A percentile compares a stretch with the other conserved stretches of the same genome.
phyloP scores from a whole-genome alignment of 2,329 filamentous ascomycete genomes.

The Monascus ruber region DNA sequence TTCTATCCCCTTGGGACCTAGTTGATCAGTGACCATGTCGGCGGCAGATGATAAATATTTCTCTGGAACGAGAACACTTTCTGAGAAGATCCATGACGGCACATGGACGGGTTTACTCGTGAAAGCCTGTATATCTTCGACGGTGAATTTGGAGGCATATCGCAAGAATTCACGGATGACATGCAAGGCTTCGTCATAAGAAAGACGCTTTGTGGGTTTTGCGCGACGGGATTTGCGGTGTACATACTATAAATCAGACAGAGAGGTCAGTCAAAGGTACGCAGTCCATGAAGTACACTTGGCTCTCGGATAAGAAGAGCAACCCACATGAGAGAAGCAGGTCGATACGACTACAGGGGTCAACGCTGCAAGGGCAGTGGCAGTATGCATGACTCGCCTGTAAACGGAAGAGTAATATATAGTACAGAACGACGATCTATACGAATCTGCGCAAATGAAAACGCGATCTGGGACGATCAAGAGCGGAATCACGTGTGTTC shows the following conservation, averaged over 20 bases:
- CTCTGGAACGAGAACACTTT: slow-evolving; percentile 55
- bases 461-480: no score
- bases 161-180: slow-evolving; percentile 76
- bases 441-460: no score
- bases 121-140: slow-evolving; percentile 88
- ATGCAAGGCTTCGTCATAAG: slow-evolving; percentile 85
- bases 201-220: slow-evolving; percentile 80
- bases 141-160: slow-evolving; percentile 76
- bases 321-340: slow-evolving; percentile 68
- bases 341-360: slow-evolving; percentile 82
- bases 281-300: background rate
- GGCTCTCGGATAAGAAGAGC: background rate
- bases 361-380: slow-evolving; percentile 70
- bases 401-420: no score
- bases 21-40: slow-evolving; percentile 54
- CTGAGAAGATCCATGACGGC: slow-evolving; percentile 75
- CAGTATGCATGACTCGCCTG: slow-evolving; percentile 51
- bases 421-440: no score
- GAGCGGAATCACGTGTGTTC: no score
- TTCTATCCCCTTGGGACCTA: slow-evolving; percentile 64
- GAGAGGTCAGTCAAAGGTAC: slow-evolving; percentile 3
- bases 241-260: slow-evolving; percentile 52
- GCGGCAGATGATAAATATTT: slow-evolving; percentile 57
- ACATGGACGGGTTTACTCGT: slow-evolving; percentile 85
- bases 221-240: slow-evolving; percentile 63